Conservation (phyloP, 768 basidiomycete species). For the Pleurotus tuber-regium region DNA sequence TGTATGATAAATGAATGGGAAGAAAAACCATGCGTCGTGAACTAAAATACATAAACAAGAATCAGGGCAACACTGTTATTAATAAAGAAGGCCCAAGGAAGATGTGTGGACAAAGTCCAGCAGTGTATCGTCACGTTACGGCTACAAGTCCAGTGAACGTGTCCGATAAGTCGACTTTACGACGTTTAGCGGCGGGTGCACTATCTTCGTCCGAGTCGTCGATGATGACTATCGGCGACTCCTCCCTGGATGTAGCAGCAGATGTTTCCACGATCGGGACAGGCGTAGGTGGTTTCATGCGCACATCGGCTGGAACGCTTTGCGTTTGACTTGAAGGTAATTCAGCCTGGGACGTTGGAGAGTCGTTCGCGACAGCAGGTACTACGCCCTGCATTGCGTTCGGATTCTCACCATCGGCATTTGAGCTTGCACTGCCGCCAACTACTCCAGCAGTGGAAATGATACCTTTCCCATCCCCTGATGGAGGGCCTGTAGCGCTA, state of each 20-base stretch:
- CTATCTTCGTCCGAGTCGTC: conserved; percentile 57
- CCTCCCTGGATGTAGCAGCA: conserved; percentile 18
- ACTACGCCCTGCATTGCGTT: conserved; percentile 8
- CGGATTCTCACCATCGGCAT: neutral
- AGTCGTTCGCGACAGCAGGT: conserved; percentile 9
- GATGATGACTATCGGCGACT: conserved; percentile 56
- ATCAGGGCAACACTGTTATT: too few species aligned
- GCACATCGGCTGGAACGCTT: conserved; percentile 8
- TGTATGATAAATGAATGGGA: neutral
- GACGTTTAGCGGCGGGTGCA: conserved; percentile 54
- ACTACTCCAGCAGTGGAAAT: too few species aligned
- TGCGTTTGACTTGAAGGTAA: neutral
- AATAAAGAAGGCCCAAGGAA: too few species aligned
- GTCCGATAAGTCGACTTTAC: conserved; percentile 51
- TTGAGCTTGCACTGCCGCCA: conserved; percentile 3
- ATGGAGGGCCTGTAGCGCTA: conserved; percentile 11
- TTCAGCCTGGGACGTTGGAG: neutral
- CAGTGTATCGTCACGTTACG: too few species aligned
- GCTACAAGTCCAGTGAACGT: too few species aligned
- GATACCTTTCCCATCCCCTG: neutral
- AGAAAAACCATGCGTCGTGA: neutral
- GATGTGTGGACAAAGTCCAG: too few species aligned
- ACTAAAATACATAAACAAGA: neutral
- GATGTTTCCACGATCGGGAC: conserved; percentile 26
- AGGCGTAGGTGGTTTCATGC: conserved; percentile 25